Evolutionary conservation across 768 basidiomycete species (phyloP).

Genomic region (Suillus brevipes): DNA sequence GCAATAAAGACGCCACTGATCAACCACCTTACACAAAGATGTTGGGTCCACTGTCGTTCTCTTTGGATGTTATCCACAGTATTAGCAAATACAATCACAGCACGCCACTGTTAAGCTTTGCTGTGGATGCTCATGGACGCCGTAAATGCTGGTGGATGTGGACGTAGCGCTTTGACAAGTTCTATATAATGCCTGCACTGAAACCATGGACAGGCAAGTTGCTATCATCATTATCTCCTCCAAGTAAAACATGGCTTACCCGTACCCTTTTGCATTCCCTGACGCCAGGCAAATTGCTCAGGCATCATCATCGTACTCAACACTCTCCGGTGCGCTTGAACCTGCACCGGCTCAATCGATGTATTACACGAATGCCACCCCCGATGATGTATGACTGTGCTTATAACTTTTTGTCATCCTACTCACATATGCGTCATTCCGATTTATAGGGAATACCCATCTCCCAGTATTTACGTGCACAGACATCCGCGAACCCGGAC

Average conservation of each 20-base stretch:
- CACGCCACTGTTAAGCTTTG: neutral
- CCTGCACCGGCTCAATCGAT: neutral
- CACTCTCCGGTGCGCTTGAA: neutral
- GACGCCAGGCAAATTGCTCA: constrained; percentile 7
- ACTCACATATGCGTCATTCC: neutral
- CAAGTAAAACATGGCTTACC: constrained; percentile 19
- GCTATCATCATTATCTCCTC: neutral
- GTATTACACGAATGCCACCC: neutral
- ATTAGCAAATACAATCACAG: neutral
- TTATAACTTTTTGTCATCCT: neutral
- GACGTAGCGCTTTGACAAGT: neutral
- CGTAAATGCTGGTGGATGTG: neutral
- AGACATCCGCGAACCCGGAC: constrained; percentile 6
- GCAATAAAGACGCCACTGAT: neutral
- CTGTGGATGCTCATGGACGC: neutral
- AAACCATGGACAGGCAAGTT: neutral
- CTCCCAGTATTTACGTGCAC: constrained; percentile 6
- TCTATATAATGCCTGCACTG: neutral
- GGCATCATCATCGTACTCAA: neutral
- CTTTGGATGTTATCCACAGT: neutral
- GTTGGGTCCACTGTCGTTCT: neutral
- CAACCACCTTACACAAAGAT: neutral
- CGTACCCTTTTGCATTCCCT: constrained; percentile 25
- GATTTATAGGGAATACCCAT: neutral
- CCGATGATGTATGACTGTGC: neutral